These are phyloP conservation scores for Saksenaea vasiformis DNA, from an alignment of 371 early-diverging fungal species.

Conservation along the genomic window DNA sequence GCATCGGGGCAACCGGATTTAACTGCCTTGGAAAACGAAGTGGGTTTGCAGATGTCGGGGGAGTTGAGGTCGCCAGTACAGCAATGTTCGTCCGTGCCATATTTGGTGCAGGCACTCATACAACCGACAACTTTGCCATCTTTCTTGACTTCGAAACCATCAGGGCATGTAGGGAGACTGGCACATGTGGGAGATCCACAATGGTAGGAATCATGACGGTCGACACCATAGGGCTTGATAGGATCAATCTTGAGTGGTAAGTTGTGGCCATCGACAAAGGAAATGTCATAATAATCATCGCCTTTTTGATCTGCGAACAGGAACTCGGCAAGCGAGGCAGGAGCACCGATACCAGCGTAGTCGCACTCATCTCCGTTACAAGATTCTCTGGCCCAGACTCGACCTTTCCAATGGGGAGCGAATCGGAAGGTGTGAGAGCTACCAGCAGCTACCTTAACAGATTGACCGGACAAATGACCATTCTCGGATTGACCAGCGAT, in stretches of 20 bases:
- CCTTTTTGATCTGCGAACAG: conserved; percentile 14
- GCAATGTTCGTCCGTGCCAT: conserved; percentile 37
- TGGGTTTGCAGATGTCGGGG: conserved; percentile 28
- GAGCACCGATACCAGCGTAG: conserved; percentile 27
- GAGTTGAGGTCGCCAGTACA: conserved; percentile 37
- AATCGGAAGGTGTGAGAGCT: conserved; percentile 9
- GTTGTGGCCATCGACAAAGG: conserved; percentile 44
- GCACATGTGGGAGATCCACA: conserved; percentile 31
- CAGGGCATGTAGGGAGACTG: conserved; percentile 27
- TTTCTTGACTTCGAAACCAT: conserved; percentile 16
- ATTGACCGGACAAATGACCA: conserved; percentile 12
- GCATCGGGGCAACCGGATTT: conserved; percentile 47
- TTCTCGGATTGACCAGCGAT: conserved; percentile 14
- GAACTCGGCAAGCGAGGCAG: conserved; percentile 38
- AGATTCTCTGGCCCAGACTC: conserved; percentile 34
- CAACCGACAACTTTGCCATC: conserved; percentile 29
- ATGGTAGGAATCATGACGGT: conserved; percentile 15
- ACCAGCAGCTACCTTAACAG: conserved; percentile 8
- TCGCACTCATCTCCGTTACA: conserved; percentile 26
- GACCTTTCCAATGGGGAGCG: conserved; percentile 20
- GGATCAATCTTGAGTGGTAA: conserved; percentile 33
- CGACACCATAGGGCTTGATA: conserved; percentile 1
- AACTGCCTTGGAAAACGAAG: conserved; percentile 30
- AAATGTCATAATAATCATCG: conserved; percentile 38
- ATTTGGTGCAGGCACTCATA: conserved; percentile 41